Percentiles rank a stretch among this genome's conserved stretches.
Evolutionary conservation across 2,329 filamentous ascomycete species (phyloP).

Genomic region (Metarhizium robertsii): DNA sequence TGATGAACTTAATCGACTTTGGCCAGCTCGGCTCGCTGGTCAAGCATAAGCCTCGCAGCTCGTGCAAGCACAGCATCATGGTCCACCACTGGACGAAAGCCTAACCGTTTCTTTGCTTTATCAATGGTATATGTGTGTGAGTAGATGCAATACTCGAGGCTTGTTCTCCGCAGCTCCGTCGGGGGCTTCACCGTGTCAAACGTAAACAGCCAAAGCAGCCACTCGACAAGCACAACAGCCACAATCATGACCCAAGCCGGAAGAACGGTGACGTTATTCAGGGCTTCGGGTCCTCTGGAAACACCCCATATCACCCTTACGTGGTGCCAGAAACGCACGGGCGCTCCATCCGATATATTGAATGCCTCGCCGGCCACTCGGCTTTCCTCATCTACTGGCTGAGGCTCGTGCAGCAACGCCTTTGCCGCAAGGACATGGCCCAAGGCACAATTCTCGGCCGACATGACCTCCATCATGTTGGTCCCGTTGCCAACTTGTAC

Average conservation of each 20-base stretch:
- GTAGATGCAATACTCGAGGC: slow-evolving; percentile 13
- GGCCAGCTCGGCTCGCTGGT: neutral
- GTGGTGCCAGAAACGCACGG: slow-evolving; percentile 23
- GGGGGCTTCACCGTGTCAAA: slow-evolving; percentile 15
- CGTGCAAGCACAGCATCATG: slow-evolving; percentile 8
- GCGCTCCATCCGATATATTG: slow-evolving; percentile 24
- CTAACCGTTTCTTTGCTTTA: slow-evolving; percentile 10
- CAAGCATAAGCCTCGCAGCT: neutral
- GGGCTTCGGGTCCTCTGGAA: slow-evolving; percentile 7
- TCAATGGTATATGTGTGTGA: slow-evolving; percentile 11
- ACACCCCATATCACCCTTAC: slow-evolving; percentile 14
- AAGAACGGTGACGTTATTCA: slow-evolving; percentile 9
- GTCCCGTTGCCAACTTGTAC: slow-evolving; percentile 16
- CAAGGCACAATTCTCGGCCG: slow-evolving; percentile 15
- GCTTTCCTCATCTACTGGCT: neutral
- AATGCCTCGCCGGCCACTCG: slow-evolving; percentile 24
- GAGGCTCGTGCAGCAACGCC: slow-evolving; percentile 11
- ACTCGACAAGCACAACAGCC: slow-evolving; percentile 9
- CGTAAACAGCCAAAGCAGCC: slow-evolving; percentile 16
- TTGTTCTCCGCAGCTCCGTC: slow-evolving; percentile 11
- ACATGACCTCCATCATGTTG: slow-evolving; percentile 19
- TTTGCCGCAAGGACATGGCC: slow-evolving; percentile 20
- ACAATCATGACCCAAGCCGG: slow-evolving; percentile 16
- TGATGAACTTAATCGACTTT: neutral
- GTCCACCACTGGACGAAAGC: slow-evolving; percentile 9